A percentile compares a stretch with the other conserved stretches of the same genome.
phyloP scores from a whole-genome alignment of 345 rosid species.

The Brassica rapa region DNA sequence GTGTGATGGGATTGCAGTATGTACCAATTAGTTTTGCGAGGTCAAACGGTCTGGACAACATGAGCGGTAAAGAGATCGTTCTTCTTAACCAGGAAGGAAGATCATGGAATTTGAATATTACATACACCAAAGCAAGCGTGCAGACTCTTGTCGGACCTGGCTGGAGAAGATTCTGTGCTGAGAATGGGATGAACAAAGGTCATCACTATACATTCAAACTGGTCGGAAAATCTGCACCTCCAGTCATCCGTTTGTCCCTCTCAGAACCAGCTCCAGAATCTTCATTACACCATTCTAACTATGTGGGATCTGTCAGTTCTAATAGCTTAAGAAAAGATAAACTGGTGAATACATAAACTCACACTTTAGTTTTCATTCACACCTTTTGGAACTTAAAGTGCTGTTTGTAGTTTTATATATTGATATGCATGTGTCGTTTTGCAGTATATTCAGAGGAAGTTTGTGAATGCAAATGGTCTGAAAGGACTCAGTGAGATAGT shows the following conservation, averaged over 20 bases:
- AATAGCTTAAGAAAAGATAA: neutral
- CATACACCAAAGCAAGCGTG: neutral
- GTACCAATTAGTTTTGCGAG: conserved; percentile 17
- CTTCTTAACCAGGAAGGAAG: conserved; percentile 11
- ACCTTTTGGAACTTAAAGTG: neutral
- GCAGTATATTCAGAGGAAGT: conserved; percentile 12
- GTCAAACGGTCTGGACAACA: conserved; percentile 24
- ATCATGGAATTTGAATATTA: conserved; percentile 7
- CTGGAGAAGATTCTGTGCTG: conserved; percentile 30
- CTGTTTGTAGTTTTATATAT: neutral
- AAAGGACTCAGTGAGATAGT: conserved; percentile 13
- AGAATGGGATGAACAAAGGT: conserved; percentile 14
- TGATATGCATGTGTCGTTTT: neutral
- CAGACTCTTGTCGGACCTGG: conserved; percentile 15
- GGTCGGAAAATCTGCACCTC: neutral
- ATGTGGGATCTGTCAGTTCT: neutral
- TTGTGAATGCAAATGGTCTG: conserved; percentile 22
- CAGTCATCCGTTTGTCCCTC: conserved; percentile 16
- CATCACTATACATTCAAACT: conserved; percentile 11
- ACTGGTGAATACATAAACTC: conserved; percentile 17
- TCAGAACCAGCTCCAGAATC: neutral
- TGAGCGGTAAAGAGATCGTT: conserved; percentile 15
- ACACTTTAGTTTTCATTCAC: neutral
- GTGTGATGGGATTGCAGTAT: conserved; percentile 16
- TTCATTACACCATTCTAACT: neutral